Conservation (phyloP, 768 basidiomycete genomes). For the Lentinula guzmanii region DNA sequence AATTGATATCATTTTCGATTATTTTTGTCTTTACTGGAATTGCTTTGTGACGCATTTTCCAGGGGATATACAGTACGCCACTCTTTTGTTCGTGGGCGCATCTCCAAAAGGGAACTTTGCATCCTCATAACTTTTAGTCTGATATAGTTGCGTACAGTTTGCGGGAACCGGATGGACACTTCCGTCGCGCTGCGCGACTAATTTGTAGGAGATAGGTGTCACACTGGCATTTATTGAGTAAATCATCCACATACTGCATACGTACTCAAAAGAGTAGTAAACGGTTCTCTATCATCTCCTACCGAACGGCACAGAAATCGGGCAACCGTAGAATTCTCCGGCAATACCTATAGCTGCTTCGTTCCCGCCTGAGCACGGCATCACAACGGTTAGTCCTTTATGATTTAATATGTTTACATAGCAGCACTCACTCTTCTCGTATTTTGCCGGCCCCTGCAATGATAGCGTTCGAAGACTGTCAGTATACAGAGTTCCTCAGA, state of each 20-base stretch:
- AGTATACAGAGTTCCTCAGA: not conserved
- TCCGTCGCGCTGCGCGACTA: too few relatives aligned
- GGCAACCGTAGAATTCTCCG: constrained; percentile 34
- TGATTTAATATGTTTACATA: not conserved
- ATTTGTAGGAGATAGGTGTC: too few relatives aligned
- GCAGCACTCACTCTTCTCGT: constrained; percentile 27
- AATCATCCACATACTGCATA: not conserved
- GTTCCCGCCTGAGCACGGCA: constrained; percentile 26
- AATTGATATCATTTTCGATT: not conserved
- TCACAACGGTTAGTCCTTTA: not conserved
- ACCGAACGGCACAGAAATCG: constrained; percentile 27
- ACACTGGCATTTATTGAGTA: too few relatives aligned
- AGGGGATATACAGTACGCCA: too few relatives aligned
- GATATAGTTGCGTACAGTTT: too few relatives aligned
- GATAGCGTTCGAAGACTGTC: too few relatives aligned
- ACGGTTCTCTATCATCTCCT: not conserved
- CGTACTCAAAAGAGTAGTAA: not conserved
- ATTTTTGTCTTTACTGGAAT: too few relatives aligned
- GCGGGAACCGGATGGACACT: too few relatives aligned
- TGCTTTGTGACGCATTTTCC: not conserved
- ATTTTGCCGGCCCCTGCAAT: constrained; percentile 28
- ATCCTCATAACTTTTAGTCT: too few relatives aligned
- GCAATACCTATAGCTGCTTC: constrained; percentile 36
- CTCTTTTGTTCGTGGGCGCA: too few relatives aligned
- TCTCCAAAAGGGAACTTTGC: too few relatives aligned